phyloP scores from a whole-genome alignment of 805 yeast species.

The Nakazawaea sp. region DNA sequence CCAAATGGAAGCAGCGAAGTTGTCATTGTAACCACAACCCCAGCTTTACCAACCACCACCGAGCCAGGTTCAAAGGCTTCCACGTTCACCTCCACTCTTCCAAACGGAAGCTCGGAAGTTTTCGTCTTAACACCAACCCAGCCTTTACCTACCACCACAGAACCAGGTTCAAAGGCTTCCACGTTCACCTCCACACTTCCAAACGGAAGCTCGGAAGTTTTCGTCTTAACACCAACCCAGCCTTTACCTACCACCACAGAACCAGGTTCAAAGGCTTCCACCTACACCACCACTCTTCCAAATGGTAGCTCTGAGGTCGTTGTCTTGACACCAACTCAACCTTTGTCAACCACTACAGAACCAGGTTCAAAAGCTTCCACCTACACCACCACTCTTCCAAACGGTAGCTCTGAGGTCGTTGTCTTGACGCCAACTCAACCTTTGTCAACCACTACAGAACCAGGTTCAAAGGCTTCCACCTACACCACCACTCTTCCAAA shows the following conservation, averaged over 20 bases:
- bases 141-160: not conserved
- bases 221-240: not conserved
- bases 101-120: not conserved
- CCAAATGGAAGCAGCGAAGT: too few relatives aligned
- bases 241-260: not conserved
- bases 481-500: not conserved
- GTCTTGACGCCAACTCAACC: not conserved
- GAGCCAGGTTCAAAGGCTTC: not conserved
- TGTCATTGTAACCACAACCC: too few relatives aligned
- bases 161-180: not conserved
- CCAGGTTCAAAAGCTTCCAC: not conserved
- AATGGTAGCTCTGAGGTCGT: not conserved
- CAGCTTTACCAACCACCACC: not conserved
- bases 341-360: not conserved
- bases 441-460: not conserved
- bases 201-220: not conserved
- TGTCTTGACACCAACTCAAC: not conserved
- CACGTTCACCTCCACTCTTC: not conserved
- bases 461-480: not conserved
- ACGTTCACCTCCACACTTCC: not conserved
- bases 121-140: not conserved
- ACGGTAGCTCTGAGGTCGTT: not conserved
- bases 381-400: not conserved
- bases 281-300: not conserved
- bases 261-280: not conserved